Percentiles rank a stretch among this genome's conserved stretches.
These are phyloP conservation scores for Biscogniauxia marginata DNA, from an alignment of 2,329 filamentous ascomycete species.

Conservation along the genomic window DNA sequence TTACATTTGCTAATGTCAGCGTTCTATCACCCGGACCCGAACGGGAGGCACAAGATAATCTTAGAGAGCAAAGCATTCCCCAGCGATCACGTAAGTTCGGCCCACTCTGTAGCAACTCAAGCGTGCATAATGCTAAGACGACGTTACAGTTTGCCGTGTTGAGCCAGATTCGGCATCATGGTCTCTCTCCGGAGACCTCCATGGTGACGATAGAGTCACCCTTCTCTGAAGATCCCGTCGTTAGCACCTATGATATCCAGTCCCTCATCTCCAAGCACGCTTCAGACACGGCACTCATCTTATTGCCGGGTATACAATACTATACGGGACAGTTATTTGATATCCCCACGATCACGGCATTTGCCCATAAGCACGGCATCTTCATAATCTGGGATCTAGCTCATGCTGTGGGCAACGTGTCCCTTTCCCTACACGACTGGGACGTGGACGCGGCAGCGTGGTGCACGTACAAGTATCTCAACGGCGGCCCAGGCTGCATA, in stretches of 20 bases:
- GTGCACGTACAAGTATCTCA: slow-evolving; percentile 85
- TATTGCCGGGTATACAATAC: slow-evolving; percentile 77
- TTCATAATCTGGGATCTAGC: slow-evolving; percentile 78
- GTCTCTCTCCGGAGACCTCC: slow-evolving; percentile 59
- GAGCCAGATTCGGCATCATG: slow-evolving; percentile 70
- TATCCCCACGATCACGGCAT: slow-evolving; percentile 68
- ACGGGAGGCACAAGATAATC: slow-evolving; percentile 66
- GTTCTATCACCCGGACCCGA: slow-evolving; percentile 68
- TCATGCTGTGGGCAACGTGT: slow-evolving; percentile 75
- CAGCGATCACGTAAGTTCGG: slow-evolving; percentile 66
- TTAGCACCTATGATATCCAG: slow-evolving; percentile 67
- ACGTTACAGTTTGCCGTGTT: slow-evolving; percentile 66
- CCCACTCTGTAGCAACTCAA: background rate
- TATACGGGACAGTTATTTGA: slow-evolving; percentile 79
- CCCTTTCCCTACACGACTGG: slow-evolving; percentile 71
- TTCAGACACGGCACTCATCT: slow-evolving; percentile 63
- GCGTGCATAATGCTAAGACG: slow-evolving; percentile 21
- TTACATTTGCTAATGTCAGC: slow-evolving; percentile 75
- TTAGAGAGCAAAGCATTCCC: slow-evolving; percentile 80
- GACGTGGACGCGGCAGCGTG: slow-evolving; percentile 75
- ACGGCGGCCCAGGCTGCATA: slow-evolving; percentile 72
- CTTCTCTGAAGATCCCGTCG: slow-evolving; percentile 46
- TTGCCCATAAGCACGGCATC: slow-evolving; percentile 66
- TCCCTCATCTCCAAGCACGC: slow-evolving; percentile 66
- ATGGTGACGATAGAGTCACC: slow-evolving; percentile 67